A percentile compares a stretch with the other conserved stretches of the same genome.
phyloP scores from a whole-genome alignment of 805 yeast genomes.

The Isabelozyma heimii region DNA sequence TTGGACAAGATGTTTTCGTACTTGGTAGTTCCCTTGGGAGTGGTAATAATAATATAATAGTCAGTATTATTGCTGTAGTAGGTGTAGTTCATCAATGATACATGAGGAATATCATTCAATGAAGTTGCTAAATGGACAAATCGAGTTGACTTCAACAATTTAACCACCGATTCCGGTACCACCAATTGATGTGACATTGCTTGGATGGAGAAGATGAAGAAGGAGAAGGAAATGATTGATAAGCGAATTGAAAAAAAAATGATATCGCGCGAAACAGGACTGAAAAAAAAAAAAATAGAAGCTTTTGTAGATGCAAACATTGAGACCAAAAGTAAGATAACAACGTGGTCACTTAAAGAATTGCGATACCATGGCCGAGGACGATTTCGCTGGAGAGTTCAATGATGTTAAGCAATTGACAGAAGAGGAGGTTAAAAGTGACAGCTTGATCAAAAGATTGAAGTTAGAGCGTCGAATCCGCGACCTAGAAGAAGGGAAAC shows the following conservation, averaged over 20 bases:
- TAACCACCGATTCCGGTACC: conserved; percentile 36
- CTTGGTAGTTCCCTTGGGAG: conserved; percentile 71
- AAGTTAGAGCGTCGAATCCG: conserved; percentile 7
- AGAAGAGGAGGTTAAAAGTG: conserved; percentile 13
- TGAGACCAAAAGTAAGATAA: not conserved
- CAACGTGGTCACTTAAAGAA: too few species aligned
- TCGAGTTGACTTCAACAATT: conserved; percentile 56
- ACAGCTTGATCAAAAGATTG: conserved; percentile 15
- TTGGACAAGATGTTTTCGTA: conserved; percentile 65
- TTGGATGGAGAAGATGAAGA: not conserved
- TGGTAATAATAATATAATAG: conserved; percentile 65
- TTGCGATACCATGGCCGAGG: not conserved
- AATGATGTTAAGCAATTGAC: conserved; percentile 21
- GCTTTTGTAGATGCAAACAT: not conserved
- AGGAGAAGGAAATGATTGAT: not conserved
- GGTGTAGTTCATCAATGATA: conserved; percentile 87
- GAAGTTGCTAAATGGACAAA: conserved; percentile 86
- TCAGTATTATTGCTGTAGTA: conserved; percentile 44
- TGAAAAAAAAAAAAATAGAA: not conserved
- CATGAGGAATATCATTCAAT: conserved; percentile 73
- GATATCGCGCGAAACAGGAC: not conserved
- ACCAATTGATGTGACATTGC: conserved; percentile 1
- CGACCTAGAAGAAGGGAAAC: conserved; percentile 2
- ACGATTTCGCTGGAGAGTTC: conserved; percentile 31
- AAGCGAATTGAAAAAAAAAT: not conserved